Evolutionary conservation across 106 monocot genomes (phyloP).

Genomic region (Dactylorhiza incarnata): DNA sequence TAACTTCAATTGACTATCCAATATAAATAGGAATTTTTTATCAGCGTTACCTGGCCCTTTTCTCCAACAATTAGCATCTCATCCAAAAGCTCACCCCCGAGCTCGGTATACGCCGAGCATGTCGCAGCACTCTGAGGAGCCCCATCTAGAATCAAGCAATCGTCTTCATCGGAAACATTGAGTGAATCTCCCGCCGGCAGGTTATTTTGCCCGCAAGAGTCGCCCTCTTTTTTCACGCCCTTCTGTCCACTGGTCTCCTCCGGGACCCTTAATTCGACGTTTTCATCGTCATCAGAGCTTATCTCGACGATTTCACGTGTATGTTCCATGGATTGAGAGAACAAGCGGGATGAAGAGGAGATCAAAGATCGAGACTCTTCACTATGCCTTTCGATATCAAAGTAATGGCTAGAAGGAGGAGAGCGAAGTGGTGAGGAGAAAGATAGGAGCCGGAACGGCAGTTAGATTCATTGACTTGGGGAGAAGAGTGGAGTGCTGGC

Average conservation of each 20-base stretch:
- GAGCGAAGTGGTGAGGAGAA: neutral
- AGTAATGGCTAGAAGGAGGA: neutral
- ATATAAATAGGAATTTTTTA: neutral
- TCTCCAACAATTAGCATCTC: constrained; percentile 12
- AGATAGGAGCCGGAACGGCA: too few relatives aligned
- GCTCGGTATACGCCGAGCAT: neutral
- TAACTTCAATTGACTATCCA: too few relatives aligned
- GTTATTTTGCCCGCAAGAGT: neutral
- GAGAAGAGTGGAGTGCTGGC: too few relatives aligned
- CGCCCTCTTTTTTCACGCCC: neutral
- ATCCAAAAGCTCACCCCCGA: constrained; percentile 5
- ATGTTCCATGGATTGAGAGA: neutral
- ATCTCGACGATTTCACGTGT: neutral
- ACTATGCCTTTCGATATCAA: neutral
- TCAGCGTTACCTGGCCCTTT: constrained; percentile 4
- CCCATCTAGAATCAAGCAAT: constrained; percentile 4
- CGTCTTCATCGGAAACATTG: neutral
- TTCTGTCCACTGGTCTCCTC: neutral
- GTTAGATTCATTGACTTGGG: too few relatives aligned
- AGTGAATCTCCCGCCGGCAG: neutral
- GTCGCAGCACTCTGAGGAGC: neutral
- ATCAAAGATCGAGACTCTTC: neutral
- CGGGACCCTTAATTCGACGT: neutral
- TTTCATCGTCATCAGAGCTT: constrained; percentile 3
- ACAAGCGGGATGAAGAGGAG: neutral